Base-by-base conservation (phyloP, 805 yeast genomes). In the Yarrowia phangngaensis region DNA sequence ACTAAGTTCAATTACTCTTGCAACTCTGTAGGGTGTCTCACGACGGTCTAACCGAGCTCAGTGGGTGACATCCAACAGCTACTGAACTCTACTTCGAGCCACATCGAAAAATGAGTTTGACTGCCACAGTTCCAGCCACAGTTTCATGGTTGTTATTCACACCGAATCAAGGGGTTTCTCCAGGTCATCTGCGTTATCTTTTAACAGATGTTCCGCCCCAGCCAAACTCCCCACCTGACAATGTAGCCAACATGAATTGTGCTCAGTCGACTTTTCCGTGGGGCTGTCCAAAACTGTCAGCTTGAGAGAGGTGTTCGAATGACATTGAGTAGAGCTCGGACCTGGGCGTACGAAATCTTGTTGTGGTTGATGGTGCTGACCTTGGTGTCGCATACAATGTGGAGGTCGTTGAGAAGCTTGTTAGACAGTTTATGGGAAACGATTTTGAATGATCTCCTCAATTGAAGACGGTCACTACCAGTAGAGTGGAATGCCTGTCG, bases 261-360 rank as follows among this genome's bases (percentile, higher is more conserved):
- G 52, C 52, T 20, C 66, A 59, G 23, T 70, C 58, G 54, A 70
- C 67, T 40, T 56, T 57, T 40, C 70, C 71, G 52, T 64, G 67
- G 22, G 54, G 38, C 62, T 55, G n/a, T 71, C 70, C 30, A 54
- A 49, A 15, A 61, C 58, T 32, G 64, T 69, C 36, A 69, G 61
- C 40, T 57, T 65, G 52, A 70, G 55, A 54, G 70, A 74, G 20
- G 65, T 64, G 40, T 70, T 51, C 67, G 61, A 47, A 70, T 62
- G 34, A 70, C 61, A 54, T 69, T 70, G 51, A 67, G 61, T 50
- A 70, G 68, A 14, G 73, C 73, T 13, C 74, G 64, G 24, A 70
- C 72, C 13, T 64, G 61, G 8, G 74, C 64, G 54, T 70, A 70
- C 27, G 69, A 63, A 45, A 70, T 69, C 50, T 63, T 59, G 48